These are phyloP conservation scores for Curvularia eragrostidis DNA, from an alignment of 2,329 filamentous ascomycete species.

Conservation along the genomic window DNA sequence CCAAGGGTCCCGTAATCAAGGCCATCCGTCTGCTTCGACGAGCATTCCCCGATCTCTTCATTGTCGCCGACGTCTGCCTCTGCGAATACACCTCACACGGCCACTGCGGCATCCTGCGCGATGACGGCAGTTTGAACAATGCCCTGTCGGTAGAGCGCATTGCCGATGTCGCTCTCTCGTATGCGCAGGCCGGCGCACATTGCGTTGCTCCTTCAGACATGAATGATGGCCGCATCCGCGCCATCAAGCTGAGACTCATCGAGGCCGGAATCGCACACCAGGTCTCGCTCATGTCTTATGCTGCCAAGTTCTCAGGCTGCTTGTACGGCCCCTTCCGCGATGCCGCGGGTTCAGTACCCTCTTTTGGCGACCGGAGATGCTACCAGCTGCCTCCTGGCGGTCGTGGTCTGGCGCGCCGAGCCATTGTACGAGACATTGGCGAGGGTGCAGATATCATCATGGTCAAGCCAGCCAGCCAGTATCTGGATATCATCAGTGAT, in stretches of 20 bases:
- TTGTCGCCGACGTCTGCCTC: conserved; percentile 91
- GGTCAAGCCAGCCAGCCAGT: conserved; percentile 97
- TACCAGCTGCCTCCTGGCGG: conserved; percentile 96
- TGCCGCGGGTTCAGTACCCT: conserved; percentile 87
- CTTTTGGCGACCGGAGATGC: conserved; percentile 93
- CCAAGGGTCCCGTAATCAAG: conserved; percentile 87
- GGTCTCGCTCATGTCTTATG: conserved; percentile 95
- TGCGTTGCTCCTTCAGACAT: conserved; percentile 98
- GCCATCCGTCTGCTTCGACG: conserved; percentile 83
- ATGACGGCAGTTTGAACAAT: conserved; percentile 94
- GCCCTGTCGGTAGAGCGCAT: conserved; percentile 91
- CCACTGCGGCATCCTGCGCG: conserved; percentile 93
- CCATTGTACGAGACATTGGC: conserved; percentile 85
- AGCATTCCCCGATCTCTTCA: conserved; percentile 88
- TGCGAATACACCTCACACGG: conserved; percentile 99
- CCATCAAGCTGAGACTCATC: conserved; percentile 97
- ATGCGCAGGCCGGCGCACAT: conserved; percentile 93
- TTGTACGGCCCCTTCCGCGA: conserved; percentile 97
- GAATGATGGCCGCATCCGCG: conserved; percentile 97
- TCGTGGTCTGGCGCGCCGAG: conserved; percentile 86
- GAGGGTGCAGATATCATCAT: conserved; percentile 98
- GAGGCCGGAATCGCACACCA: conserved; percentile 92
- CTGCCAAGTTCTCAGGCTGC: conserved; percentile 96
- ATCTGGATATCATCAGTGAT: conserved; percentile 96
- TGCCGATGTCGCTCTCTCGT: conserved; percentile 95